A percentile compares a stretch with the other conserved stretches of the same genome.
Conservation (phyloP, 805 yeast species). For the Saccharomycopsis selenospora region DNA sequence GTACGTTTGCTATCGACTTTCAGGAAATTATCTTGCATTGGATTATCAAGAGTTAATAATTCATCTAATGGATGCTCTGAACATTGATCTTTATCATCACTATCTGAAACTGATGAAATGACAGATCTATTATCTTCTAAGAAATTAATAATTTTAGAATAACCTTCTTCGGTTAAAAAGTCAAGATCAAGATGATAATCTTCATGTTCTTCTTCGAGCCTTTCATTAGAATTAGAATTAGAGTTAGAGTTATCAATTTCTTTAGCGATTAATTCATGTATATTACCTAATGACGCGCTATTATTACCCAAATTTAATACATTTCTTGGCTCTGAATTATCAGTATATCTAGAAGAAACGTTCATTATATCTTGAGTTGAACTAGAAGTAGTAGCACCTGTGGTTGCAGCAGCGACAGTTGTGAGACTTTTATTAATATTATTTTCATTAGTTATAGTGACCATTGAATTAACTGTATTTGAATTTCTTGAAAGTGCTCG, state of each 20-base stretch:
- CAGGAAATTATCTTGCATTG: neutral
- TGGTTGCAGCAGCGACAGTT: no score
- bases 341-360: neutral
- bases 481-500: no score
- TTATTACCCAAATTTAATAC: neutral
- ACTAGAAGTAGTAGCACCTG: no score
- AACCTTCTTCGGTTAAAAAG: conserved; percentile 17
- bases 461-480: no score
- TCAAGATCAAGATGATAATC: no score
- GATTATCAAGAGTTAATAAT: neutral
- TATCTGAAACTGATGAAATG: neutral
- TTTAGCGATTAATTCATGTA: neutral
- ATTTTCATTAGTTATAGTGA: no score
- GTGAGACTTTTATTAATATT: no score
- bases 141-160: conserved; percentile 15
- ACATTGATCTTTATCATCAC: neutral
- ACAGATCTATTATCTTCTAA: conserved; percentile 3
- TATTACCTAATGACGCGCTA: neutral
- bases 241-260: neutral
- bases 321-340: neutral
- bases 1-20: neutral
- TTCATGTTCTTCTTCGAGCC: no score
- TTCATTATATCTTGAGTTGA: neutral
- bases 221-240: neutral
- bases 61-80: conserved; percentile 1